Conservation (phyloP, 192 early-diverging fungal genomes). For the Spinellus fusiger region DNA sequence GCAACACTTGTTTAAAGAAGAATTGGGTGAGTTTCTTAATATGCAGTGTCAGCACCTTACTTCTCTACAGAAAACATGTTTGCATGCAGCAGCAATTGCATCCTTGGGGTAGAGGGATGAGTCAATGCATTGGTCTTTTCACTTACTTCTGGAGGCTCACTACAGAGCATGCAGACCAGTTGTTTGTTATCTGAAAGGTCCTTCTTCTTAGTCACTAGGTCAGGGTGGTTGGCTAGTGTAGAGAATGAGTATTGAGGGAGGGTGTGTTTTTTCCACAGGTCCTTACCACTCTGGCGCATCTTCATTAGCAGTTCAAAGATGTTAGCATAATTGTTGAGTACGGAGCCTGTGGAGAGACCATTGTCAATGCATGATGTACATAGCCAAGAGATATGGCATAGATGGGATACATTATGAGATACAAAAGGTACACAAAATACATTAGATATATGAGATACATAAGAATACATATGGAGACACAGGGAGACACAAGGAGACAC, state of each 20-base stretch:
- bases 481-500: background rate
- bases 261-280: background rate
- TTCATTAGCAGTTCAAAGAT: constrained; percentile 87
- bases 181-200: constrained; percentile 49
- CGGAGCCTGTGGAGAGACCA: constrained; percentile 37
- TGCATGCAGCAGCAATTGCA: constrained; percentile 74
- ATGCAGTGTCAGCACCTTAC: constrained; percentile 53
- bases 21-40: background rate
- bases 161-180: constrained; percentile 82
- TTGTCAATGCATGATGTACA: no score
- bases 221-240: constrained; percentile 84
- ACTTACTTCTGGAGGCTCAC: constrained; percentile 56
- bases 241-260: no score
- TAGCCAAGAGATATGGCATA: no score
- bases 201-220: constrained; percentile 59
- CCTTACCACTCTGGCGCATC: constrained; percentile 68
- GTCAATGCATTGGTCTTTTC: background rate
- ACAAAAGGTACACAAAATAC: no score
- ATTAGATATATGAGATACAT: background rate
- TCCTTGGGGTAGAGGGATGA: constrained; percentile 55
- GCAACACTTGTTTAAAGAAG: constrained; percentile 17
- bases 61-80: constrained; percentile 87
- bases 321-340: constrained; percentile 90
- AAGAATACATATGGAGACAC: background rate
- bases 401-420: no score